Evolutionary conservation across 1,139 yeast genomes (phyloP).

Genomic region (Candida sanyaensis): DNA sequence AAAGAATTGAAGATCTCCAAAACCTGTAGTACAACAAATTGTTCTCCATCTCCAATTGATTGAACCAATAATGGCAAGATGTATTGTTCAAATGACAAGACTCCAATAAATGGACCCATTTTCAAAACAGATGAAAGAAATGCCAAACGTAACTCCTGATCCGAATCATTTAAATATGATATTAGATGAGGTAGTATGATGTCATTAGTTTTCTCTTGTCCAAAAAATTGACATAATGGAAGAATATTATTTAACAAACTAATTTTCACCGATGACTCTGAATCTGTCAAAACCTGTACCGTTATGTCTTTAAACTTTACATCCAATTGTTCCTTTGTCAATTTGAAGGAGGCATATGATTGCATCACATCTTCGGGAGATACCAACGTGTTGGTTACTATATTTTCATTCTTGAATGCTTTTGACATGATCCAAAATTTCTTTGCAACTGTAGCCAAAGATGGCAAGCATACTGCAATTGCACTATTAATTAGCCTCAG

Average conservation of each 20-base stretch:
- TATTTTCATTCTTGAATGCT: constrained; percentile 46
- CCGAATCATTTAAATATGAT: constrained; percentile 83
- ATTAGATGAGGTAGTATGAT: constrained; percentile 85
- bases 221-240: constrained; percentile 80
- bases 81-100: constrained; percentile 81
- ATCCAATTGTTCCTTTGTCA: constrained; percentile 33
- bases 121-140: constrained; percentile 78
- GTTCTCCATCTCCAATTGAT: constrained; percentile 81
- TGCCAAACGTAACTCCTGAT: constrained; percentile 64
- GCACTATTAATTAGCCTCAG: constrained; percentile 18
- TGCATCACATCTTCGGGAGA: constrained; percentile 11
- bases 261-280: constrained; percentile 63
- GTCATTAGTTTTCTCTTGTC: constrained; percentile 86
- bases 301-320: constrained; percentile 65
- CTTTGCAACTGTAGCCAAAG: constrained; percentile 62
- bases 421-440: constrained; percentile 68
- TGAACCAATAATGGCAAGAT: constrained; percentile 82
- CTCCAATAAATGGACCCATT: constrained; percentile 79
- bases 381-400: constrained; percentile 3
- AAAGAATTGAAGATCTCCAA: constrained; percentile 57
- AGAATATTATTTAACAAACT: constrained; percentile 68
- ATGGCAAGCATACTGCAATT: constrained; percentile 74
- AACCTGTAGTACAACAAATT: constrained; percentile 76
- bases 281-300: constrained; percentile 67
- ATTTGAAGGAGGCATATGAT: constrained; percentile 15